These are phyloP conservation scores for Coemansia sp. DNA, from an alignment of 192 early-diverging fungal species.

Conservation along the genomic window DNA sequence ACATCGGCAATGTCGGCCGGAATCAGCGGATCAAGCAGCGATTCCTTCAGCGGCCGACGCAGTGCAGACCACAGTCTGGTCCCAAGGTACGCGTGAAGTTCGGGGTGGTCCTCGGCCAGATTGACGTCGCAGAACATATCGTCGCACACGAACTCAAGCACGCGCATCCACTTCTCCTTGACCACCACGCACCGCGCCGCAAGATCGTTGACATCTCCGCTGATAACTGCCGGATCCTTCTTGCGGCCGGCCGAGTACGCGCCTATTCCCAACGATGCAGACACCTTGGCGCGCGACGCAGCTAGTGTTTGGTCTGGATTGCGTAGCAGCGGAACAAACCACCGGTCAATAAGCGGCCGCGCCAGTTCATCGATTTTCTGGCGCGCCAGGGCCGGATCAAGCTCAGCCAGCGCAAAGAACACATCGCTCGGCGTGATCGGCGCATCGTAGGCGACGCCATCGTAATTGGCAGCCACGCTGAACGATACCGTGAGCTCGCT, in stretches of 20 bases:
- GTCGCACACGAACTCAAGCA: conserved; percentile 37
- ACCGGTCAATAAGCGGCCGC: conserved; percentile 19
- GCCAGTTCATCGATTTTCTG: conserved; percentile 24
- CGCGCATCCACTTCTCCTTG: conserved; percentile 35
- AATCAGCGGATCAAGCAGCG: conserved; percentile 26
- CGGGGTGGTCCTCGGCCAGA: conserved; percentile 36
- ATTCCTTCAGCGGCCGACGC: conserved; percentile 25
- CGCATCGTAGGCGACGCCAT: conserved; percentile 47
- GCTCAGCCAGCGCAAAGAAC: conserved; percentile 44
- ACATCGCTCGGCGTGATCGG: conserved; percentile 41
- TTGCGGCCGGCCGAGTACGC: conserved; percentile 17
- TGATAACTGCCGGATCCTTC: background rate
- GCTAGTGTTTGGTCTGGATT: conserved; percentile 26
- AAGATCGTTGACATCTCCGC: background rate
- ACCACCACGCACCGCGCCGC: conserved; percentile 22
- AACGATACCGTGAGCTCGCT: conserved; percentile 30
- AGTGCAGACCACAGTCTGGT: conserved; percentile 27
- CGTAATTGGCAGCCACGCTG: conserved; percentile 27
- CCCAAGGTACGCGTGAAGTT: conserved; percentile 37
- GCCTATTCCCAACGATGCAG: conserved; percentile 41
- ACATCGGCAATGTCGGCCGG: conserved; percentile 25
- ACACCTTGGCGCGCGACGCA: conserved; percentile 20
- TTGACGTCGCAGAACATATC: conserved; percentile 46
- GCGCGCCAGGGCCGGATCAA: conserved; percentile 34
- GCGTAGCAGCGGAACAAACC: conserved; percentile 39